phyloP scores from a whole-genome alignment of 129 eudicot genomes.

The Escallonia herrerae region DNA sequence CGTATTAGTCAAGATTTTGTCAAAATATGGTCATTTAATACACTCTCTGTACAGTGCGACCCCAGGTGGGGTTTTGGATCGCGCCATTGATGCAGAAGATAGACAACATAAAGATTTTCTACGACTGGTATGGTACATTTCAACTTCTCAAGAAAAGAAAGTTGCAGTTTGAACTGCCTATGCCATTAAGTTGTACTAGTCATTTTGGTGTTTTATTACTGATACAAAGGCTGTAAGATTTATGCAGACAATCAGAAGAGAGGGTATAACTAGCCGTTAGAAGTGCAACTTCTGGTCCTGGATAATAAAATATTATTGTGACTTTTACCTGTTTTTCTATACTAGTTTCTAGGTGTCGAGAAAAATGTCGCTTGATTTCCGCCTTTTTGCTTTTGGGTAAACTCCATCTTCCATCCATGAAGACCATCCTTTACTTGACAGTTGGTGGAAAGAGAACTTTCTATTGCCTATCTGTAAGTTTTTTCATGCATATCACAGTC shows the following conservation, averaged over 20 bases:
- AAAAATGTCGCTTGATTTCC: too few relatives aligned
- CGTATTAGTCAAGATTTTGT: not conserved
- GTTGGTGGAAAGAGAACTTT: not conserved
- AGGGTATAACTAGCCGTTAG: too few relatives aligned
- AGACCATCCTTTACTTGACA: not conserved
- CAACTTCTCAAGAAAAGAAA: not conserved
- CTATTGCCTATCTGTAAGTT: not conserved
- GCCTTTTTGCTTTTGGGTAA: not conserved
- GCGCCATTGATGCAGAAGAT: slow-evolving; percentile 83
- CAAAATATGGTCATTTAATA: slow-evolving; percentile 1
- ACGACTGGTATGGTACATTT: slow-evolving; percentile 41
- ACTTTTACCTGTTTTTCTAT: too few relatives aligned
- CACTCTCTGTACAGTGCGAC: slow-evolving; percentile 44
- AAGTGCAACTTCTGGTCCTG: too few relatives aligned
- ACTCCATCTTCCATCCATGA: not conserved
- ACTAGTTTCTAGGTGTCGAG: too few relatives aligned
- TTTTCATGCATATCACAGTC: not conserved
- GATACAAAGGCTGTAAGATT: too few relatives aligned
- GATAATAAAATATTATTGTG: too few relatives aligned
- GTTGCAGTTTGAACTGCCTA: not conserved
- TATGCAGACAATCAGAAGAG: too few relatives aligned
- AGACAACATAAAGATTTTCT: slow-evolving; percentile 61
- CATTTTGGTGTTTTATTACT: not conserved
- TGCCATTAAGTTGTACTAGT: not conserved
- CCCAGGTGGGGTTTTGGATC: slow-evolving; percentile 72